Conservation (phyloP, 768 basidiomycete species). For the Strobilomyces echinocephalus region DNA sequence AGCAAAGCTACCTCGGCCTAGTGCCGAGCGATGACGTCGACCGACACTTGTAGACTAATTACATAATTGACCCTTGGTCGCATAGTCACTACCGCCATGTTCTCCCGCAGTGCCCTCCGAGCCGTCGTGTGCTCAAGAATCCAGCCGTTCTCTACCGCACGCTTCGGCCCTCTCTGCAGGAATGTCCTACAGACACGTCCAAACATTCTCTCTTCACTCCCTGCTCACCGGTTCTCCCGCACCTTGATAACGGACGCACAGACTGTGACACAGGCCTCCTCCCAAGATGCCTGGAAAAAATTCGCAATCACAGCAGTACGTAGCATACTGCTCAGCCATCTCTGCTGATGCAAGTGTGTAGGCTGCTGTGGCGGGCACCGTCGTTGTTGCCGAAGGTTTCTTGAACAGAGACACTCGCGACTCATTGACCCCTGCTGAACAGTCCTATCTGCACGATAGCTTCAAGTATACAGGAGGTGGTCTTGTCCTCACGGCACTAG, state of each 20-base stretch:
- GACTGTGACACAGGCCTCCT: slow-evolving; percentile 33
- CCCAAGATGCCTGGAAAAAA: slow-evolving; percentile 44
- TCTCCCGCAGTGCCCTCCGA: slow-evolving; percentile 20
- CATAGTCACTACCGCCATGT: slow-evolving; percentile 20
- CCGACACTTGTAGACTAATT: neutral
- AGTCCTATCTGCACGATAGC: slow-evolving; percentile 64
- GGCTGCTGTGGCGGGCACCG: slow-evolving; percentile 70
- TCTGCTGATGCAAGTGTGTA: slow-evolving; percentile 23
- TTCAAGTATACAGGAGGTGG: slow-evolving; percentile 85
- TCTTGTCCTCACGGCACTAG: slow-evolving; percentile 67
- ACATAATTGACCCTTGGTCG: slow-evolving; percentile 8
- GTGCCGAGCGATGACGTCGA: slow-evolving; percentile 11
- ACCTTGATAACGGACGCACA: slow-evolving; percentile 46
- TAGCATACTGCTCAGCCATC: neutral
- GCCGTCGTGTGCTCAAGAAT: slow-evolving; percentile 15
- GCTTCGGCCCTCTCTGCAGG: slow-evolving; percentile 11
- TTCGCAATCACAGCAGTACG: slow-evolving; percentile 53
- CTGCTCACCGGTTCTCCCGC: slow-evolving; percentile 35
- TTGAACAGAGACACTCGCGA: slow-evolving; percentile 80
- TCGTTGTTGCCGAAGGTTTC: slow-evolving; percentile 56
- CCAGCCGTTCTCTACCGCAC: slow-evolving; percentile 19
- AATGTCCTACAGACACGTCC: slow-evolving; percentile 30
- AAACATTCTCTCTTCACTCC: slow-evolving; percentile 16
- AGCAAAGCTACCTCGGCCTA: slow-evolving; percentile 29
- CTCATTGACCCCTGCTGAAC: slow-evolving; percentile 55